Base-by-base conservation (phyloP, 2,329 filamentous ascomycete genomes). In the Myriosclerotinia curreyana region DNA sequence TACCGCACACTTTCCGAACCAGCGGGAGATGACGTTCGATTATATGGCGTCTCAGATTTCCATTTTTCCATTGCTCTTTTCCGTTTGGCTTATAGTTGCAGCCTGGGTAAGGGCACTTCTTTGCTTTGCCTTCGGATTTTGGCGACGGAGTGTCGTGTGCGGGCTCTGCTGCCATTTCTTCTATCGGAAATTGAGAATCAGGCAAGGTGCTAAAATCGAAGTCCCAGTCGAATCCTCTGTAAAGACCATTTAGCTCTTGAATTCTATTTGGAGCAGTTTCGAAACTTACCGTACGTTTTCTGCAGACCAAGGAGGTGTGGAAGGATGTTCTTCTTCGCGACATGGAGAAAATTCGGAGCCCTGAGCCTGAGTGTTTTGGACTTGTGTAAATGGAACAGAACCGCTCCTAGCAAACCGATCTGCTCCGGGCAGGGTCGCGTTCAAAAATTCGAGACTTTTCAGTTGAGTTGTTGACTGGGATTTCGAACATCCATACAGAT, bases 61-160 rank as follows among this genome's bases (percentile, higher is more conserved):
- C 72, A 9, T 58, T 55, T 64, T 70, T 72, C 71, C 71, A 73
- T 60, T 68, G 68, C 11, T 72, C 65, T 51, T 70, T 63, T 22
- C 72, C 72, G 3, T 51, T 56, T 7, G 70, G 68, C 5, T 64
- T 44, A 54, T 72, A 69, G 20, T 42, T 52, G 49, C 70, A 73
- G 22, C 58, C 61, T 36, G 48, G 46, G 36, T 48, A 25, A 15
- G 14, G 14, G 4, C 55, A 58, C 14, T 48, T 58, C 14, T 48
- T 22, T 28, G n/a, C 9, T 7, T 34, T 25, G 17, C 1, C 22
- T 4, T 40, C n/a, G 14, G 17, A 22, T 11, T 49, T 58, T 31
- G 40, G 49, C 15, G 54, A 49, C 15, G 49, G 25, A 50, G 9
- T 51, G 8, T 28, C 53, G 34, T 50, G n/a, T n/a, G 31, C n/a